phyloP scores from a whole-genome alignment of 2,329 filamentous ascomycete genomes.

The Xylariaceae sp. region DNA sequence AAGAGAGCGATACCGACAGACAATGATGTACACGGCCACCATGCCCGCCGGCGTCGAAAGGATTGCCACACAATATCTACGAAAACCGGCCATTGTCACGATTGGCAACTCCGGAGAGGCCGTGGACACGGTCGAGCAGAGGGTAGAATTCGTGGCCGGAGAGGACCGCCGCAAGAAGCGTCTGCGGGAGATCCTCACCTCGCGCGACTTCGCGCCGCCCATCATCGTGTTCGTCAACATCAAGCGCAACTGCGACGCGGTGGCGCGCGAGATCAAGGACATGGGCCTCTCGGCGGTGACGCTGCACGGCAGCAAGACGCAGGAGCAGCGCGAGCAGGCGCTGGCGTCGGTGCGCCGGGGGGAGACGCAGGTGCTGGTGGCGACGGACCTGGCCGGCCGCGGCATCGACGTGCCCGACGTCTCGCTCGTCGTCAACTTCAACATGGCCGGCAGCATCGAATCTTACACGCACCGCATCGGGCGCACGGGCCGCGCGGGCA shows the following conservation, averaged over 20 bases:
- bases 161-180: slow-evolving; percentile 97
- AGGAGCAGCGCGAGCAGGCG: slow-evolving; percentile 94
- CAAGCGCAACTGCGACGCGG: slow-evolving; percentile 95
- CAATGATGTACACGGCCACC: slow-evolving; percentile 99
- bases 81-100: slow-evolving; percentile 84
- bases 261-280: slow-evolving; percentile 87
- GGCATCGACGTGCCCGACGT: slow-evolving; percentile 98
- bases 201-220: slow-evolving; percentile 72
- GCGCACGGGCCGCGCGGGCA: slow-evolving; percentile 93
- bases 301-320: slow-evolving; percentile 90
- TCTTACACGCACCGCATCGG: slow-evolving; percentile 95
- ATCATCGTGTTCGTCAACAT: slow-evolving; percentile 99
- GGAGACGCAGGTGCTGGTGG: slow-evolving; percentile 79
- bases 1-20: slow-evolving; percentile 81
- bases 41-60: slow-evolving; percentile 91
- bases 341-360: slow-evolving; percentile 77
- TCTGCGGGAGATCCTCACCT: slow-evolving; percentile 79
- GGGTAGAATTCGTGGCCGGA: slow-evolving; percentile 81
- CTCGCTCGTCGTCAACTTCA: slow-evolving; percentile 93
- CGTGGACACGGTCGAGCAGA: slow-evolving; percentile 95
- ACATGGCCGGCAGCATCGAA: slow-evolving; percentile 92
- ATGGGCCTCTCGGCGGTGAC: slow-evolving; percentile 90
- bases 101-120: slow-evolving; percentile 94
- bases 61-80: slow-evolving; percentile 94
- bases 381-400: slow-evolving; percentile 89